phyloP scores from a whole-genome alignment of 2,329 filamentous ascomycete genomes.

The Neospermospora avenae region DNA sequence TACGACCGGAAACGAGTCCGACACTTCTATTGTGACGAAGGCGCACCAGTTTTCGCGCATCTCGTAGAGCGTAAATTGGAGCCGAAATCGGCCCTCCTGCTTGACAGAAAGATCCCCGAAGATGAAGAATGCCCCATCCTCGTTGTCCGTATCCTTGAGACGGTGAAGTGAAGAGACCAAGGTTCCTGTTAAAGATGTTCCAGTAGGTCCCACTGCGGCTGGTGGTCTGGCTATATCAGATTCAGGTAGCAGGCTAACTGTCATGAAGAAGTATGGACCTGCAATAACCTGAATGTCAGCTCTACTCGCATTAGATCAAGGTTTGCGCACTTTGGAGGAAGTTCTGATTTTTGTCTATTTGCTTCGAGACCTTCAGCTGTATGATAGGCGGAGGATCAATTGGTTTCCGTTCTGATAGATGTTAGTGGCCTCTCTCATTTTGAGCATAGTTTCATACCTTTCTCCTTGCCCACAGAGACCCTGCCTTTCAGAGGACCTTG shows the following conservation, averaged over 20 bases:
- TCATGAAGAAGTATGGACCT: slow-evolving; percentile 50
- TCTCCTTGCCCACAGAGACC: slow-evolving; percentile 70
- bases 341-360: slow-evolving; percentile 45
- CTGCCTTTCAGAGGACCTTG: slow-evolving; percentile 67
- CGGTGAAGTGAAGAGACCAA: slow-evolving; percentile 78
- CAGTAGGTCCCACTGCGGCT: slow-evolving; percentile 33
- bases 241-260: slow-evolving; percentile 39
- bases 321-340: slow-evolving; percentile 55
- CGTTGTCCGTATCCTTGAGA: slow-evolving; percentile 73
- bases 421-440: neutral
- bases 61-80: slow-evolving; percentile 78
- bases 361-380: slow-evolving; percentile 55
- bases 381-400: slow-evolving; percentile 86
- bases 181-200: slow-evolving; percentile 63
- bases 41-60: slow-evolving; percentile 43
- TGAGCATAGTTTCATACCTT: slow-evolving; percentile 48
- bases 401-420: slow-evolving; percentile 69
- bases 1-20: slow-evolving; percentile 65
- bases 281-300: neutral
- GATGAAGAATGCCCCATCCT: slow-evolving; percentile 84
- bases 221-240: neutral
- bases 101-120: slow-evolving; percentile 84
- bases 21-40: slow-evolving; percentile 44
- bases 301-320: neutral
- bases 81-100: slow-evolving; percentile 65